Percentiles rank a stretch among this genome's conserved stretches.
These are phyloP conservation scores for Saururus chinensis DNA, from an alignment of 164 flowering plant species.

Conservation along the genomic window DNA sequence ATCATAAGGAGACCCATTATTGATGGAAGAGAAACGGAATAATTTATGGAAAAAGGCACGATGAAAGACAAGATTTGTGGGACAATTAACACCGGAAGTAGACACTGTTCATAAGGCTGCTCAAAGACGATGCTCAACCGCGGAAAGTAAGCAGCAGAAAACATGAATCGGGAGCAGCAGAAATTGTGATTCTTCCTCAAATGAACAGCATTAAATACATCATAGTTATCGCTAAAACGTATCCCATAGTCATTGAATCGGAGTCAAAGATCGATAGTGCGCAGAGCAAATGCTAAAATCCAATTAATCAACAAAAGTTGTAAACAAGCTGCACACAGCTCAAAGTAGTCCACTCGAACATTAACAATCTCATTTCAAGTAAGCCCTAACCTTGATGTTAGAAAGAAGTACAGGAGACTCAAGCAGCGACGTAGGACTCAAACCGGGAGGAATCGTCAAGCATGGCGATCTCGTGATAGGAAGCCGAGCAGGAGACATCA, in stretches of 20 bases:
- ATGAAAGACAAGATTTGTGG: constrained; percentile 18
- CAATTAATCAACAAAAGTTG: too few relatives aligned
- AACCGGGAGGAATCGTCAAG: constrained; percentile 71
- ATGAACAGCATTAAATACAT: too few relatives aligned
- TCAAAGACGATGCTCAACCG: constrained; percentile 10
- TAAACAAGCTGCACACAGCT: too few relatives aligned
- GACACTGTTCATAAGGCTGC: constrained; percentile 9
- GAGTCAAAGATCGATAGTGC: too few relatives aligned
- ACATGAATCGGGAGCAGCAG: constrained; percentile 18
- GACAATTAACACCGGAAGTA: constrained; percentile 13
- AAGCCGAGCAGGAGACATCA: constrained; percentile 85
- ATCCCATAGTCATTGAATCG: too few relatives aligned
- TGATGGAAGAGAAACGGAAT: constrained; percentile 6
- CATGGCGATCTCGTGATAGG: constrained; percentile 80
- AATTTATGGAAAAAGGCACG: constrained; percentile 4
- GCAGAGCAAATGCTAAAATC: too few relatives aligned
- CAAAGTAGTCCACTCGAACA: too few relatives aligned
- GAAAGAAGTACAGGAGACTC: constrained; percentile 57
- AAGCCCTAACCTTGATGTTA: constrained; percentile 67
- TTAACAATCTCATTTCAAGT: too few relatives aligned
- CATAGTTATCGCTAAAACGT: too few relatives aligned
- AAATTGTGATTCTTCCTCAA: constrained; percentile 7
- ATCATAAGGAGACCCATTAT: too few relatives aligned
- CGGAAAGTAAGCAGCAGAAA: constrained; percentile 48
- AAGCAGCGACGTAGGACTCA: constrained; percentile 64